Evolutionary conservation across 192 early-diverging fungal genomes (phyloP), one percentile per base, ranked within the genome.

Genomic region (Coemansia sp.): DNA sequence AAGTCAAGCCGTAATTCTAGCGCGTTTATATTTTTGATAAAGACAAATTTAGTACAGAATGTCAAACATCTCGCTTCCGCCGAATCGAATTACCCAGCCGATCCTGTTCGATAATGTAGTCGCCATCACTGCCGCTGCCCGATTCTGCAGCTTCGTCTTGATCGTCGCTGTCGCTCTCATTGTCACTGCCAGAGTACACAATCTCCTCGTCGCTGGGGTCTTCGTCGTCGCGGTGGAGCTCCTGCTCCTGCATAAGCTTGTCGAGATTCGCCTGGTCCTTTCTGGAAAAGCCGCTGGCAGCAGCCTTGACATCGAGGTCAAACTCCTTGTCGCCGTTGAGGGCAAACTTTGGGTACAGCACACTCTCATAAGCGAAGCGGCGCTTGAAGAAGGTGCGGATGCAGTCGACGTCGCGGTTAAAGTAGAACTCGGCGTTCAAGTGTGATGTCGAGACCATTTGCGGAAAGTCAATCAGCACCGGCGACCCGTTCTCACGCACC

Each of bases 401-500:
- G 85, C 98, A 99, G 60, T 96, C 92, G 10, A 99, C 95, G 74
- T 99, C 98, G 23, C 98, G 90, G 79, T 99, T 93, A 68, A 99
- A 99, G 72, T 99, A 96, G 79, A 81, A 90, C 82, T 98, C 94
- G 17, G 96, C 98, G 68, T 99, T 98, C 10, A 83, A 60, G 63
- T 99, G 98, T 15, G 90, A 91, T 1, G 91, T 99, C 14, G 96
- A 98, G 17, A 99, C 94, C 98, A 99, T 99, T 76, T 99, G 98
- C 2, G 98, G 98, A 64, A 99, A 99, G 84, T 99, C 98, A 58
- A 99, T 99, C 46, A 99, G 79, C 7, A 98, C 77, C 14, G 98
- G 96, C 1, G 85, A 74, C 17, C 91, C 92, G 64, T 86, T 78
- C 36, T 88, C 89, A 44, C 84, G 84, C 55, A 99, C 83, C 68